These are phyloP conservation scores for Pythium scleroteichum DNA, from an alignment of 352 stramenopile species.

Conservation along the genomic window DNA sequence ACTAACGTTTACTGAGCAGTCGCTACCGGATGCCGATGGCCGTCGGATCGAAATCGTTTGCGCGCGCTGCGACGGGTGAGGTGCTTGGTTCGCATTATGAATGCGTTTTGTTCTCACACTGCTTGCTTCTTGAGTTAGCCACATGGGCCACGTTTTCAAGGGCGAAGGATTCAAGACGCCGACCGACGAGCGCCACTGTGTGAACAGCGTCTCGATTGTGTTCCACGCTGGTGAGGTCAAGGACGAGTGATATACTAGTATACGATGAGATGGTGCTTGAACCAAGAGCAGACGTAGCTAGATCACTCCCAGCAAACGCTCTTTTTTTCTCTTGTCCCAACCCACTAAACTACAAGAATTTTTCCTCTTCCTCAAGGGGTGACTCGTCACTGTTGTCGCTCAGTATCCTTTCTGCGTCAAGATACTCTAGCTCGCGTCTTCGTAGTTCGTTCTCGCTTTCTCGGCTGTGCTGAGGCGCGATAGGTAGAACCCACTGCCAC, in stretches of 20 bases:
- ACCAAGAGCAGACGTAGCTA: not conserved
- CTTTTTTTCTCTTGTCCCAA: not conserved
- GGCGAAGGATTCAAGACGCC: constrained; percentile 86
- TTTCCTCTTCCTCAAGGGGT: constrained; percentile 54
- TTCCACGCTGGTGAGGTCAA: constrained; percentile 72
- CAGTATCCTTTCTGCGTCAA: constrained; percentile 47
- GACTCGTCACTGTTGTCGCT: constrained; percentile 35
- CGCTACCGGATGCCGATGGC: constrained; percentile 68
- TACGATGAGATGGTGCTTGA: not conserved
- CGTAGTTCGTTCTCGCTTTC: constrained; percentile 36
- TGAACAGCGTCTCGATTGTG: constrained; percentile 90
- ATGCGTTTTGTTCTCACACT: not conserved
- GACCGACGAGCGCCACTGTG: constrained; percentile 88
- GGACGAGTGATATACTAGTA: constrained; percentile 25
- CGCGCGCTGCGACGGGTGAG: constrained; percentile 81
- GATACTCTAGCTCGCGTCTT: constrained; percentile 46
- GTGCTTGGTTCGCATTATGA: too few species aligned
- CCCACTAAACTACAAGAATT: constrained; percentile 39
- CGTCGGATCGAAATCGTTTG: constrained; percentile 88
- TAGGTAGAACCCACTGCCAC: constrained; percentile 63
- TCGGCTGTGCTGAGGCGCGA: constrained; percentile 20
- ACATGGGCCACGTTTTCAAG: constrained; percentile 93
- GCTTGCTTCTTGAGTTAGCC: constrained; percentile 34
- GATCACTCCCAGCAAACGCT: not conserved
- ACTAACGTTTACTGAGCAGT: constrained; percentile 28